A percentile compares a stretch with the other conserved stretches of the same genome.
These are phyloP conservation scores for Bocquillonia castaneifolia DNA, from an alignment of 441 rosid genomes.

Conservation along the genomic window DNA sequence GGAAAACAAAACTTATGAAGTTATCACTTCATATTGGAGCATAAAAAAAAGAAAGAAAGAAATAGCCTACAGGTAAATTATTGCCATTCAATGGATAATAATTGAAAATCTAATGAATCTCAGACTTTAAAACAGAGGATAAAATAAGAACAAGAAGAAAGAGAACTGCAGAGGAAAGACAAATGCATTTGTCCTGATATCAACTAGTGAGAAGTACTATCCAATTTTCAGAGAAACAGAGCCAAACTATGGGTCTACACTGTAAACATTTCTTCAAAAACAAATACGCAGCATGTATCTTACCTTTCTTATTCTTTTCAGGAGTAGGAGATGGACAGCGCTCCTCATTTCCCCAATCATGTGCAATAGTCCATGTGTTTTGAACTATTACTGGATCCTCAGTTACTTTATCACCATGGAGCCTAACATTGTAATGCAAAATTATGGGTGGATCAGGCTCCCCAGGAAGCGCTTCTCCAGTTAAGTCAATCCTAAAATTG, in stretches of 20 bases:
- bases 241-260: neutral
- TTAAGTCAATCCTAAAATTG: constrained; percentile 71
- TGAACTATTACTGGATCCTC: constrained; percentile 96
- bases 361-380: constrained; percentile 88
- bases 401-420: constrained; percentile 85
- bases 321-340: constrained; percentile 83
- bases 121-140: neutral
- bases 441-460: constrained; percentile 96
- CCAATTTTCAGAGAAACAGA: neutral
- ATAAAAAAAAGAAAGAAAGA: neutral
- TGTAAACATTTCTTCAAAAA: neutral
- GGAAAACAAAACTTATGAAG: constrained; percentile 19
- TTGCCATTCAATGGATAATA: neutral
- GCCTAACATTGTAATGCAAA: constrained; percentile 91
- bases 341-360: constrained; percentile 94
- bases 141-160: neutral
- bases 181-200: neutral
- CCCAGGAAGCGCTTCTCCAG: constrained; percentile 92
- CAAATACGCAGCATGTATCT: neutral
- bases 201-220: neutral
- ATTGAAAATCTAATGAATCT: neutral
- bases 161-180: neutral
- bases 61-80: neutral
- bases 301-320: constrained; percentile 73
- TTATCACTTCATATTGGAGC: constrained; percentile 13